These are phyloP conservation scores for Nakazawaea wyomingensis DNA, from an alignment of 805 yeast genomes.

Conservation along the genomic window DNA sequence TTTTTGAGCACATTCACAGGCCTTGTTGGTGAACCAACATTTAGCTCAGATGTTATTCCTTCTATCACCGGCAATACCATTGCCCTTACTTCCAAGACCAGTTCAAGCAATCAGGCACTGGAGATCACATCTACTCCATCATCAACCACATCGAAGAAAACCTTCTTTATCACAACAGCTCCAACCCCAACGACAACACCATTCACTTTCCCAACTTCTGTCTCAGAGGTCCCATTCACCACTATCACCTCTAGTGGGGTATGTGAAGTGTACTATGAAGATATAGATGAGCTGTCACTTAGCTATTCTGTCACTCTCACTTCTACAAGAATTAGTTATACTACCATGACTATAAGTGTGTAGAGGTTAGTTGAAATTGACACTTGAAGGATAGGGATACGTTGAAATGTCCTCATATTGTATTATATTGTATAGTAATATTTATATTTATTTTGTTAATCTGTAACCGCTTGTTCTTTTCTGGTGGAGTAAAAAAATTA, in stretches of 20 bases:
- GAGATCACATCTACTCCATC: conserved; percentile 11
- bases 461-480: neutral
- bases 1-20: neutral
- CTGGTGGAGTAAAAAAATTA: too few species aligned
- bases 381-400: too few species aligned
- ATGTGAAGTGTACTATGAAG: conserved; percentile 31
- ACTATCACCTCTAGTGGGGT: conserved; percentile 27
- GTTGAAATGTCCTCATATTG: neutral
- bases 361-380: neutral
- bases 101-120: conserved; percentile 4
- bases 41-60: conserved; percentile 4
- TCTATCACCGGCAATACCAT: too few species aligned
- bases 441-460: too few species aligned
- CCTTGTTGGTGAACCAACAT: conserved; percentile 12
- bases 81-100: too few species aligned
- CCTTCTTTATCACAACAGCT: conserved; percentile 13
- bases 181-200: conserved; percentile 11
- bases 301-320: conserved; percentile 5
- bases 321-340: conserved; percentile 6
- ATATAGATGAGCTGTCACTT: conserved; percentile 20
- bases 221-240: conserved; percentile 21
- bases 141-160: conserved; percentile 11
- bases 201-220: conserved; percentile 13
- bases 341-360: conserved; percentile 10
- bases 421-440: conserved; percentile 5